Conservation (phyloP, 1,139 yeast genomes). For the Hemisphaericaspora xylanilytica region DNA sequence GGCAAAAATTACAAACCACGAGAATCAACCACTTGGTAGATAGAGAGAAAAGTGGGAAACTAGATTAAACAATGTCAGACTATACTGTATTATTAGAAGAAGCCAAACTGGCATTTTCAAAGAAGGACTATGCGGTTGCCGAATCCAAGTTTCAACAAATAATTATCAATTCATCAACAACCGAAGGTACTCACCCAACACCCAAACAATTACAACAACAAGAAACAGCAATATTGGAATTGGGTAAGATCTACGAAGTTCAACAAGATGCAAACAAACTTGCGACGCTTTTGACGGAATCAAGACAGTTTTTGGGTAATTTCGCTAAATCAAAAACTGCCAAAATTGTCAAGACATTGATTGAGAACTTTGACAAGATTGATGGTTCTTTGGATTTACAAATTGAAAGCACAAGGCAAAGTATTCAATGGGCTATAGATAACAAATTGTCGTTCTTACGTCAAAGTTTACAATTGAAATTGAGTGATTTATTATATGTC, state of each 20-base stretch:
- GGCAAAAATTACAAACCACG: not conserved
- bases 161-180: conserved; percentile 36
- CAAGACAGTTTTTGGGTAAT: conserved; percentile 65
- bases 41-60: too few species aligned
- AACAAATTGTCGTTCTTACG: conserved; percentile 87
- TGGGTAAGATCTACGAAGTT: conserved; percentile 57
- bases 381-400: conserved; percentile 71
- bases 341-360: conserved; percentile 71
- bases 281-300: conserved; percentile 60
- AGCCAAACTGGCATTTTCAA: conserved; percentile 57
- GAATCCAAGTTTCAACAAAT: conserved; percentile 53
- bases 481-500: conserved; percentile 70
- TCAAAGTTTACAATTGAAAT: conserved; percentile 81
- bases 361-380: conserved; percentile 73
- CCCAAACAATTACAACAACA: conserved; percentile 43
- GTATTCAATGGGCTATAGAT: conserved; percentile 82
- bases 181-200: conserved; percentile 27
- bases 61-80: conserved; percentile 15
- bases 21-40: too few species aligned
- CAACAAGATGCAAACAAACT: conserved; percentile 50
- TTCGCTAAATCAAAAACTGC: conserved; percentile 96
- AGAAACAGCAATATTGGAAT: conserved; percentile 61
- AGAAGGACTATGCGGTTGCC: conserved; percentile 51
- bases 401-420: conserved; percentile 69
- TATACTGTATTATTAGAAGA: conserved; percentile 35